A percentile compares a stretch with the other conserved stretches of the same genome.
These are phyloP conservation scores for Plasmopara muralis DNA, from an alignment of 352 stramenopile genomes.

Conservation along the genomic window DNA sequence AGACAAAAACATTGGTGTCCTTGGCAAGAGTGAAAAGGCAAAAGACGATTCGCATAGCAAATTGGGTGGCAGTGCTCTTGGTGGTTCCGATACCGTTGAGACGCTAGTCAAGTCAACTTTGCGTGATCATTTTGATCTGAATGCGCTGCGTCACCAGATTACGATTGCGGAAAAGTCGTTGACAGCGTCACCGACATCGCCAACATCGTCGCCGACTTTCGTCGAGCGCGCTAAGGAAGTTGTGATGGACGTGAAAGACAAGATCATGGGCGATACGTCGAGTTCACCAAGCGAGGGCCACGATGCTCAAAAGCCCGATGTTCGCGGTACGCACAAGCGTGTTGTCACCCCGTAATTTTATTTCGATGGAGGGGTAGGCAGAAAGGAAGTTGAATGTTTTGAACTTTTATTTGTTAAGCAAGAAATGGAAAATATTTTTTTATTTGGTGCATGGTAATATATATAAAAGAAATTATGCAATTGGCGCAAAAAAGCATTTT, in stretches of 20 bases:
- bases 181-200: slow-evolving; percentile 7
- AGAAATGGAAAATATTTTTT: no score
- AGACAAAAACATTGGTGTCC: slow-evolving; percentile 8
- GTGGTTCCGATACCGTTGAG: slow-evolving; percentile 18
- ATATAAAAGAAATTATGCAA: no score
- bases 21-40: slow-evolving; percentile 7
- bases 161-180: slow-evolving; percentile 14
- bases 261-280: slow-evolving; percentile 16
- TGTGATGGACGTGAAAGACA: slow-evolving; percentile 18
- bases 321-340: neutral
- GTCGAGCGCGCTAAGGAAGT: slow-evolving; percentile 18
- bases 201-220: slow-evolving; percentile 7
- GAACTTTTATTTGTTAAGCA: no score
- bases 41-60: slow-evolving; percentile 1
- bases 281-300: slow-evolving; percentile 6
- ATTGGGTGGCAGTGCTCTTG: slow-evolving; percentile 1
- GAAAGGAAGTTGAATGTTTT: no score
- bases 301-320: neutral
- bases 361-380: neutral
- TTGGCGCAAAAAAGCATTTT: no score
- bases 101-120: slow-evolving; percentile 17
- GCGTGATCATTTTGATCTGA: slow-evolving; percentile 17
- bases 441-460: no score
- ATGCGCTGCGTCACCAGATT: slow-evolving; percentile 20
- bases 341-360: neutral